Conservation (phyloP, 2,329 filamentous ascomycete species). For the Gaeumannomyces sp. region DNA sequence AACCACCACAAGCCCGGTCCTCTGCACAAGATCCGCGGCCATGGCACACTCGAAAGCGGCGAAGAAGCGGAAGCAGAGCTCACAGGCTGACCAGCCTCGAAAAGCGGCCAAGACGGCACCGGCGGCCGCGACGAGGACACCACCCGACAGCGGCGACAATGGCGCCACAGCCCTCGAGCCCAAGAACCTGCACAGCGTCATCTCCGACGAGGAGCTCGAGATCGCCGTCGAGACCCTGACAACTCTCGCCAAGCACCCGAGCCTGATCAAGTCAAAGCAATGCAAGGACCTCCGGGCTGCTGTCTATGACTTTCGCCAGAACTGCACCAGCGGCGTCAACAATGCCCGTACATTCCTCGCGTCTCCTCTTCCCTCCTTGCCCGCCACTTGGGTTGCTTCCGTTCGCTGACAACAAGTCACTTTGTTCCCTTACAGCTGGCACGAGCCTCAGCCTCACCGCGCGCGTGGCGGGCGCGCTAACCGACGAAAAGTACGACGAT, state of each 20-base stretch:
- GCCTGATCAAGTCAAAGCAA: constrained; percentile 59
- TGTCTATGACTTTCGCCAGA: constrained; percentile 63
- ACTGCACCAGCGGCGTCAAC: constrained; percentile 61
- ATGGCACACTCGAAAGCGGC: background rate
- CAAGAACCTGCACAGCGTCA: constrained; percentile 43
- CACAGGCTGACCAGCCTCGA: constrained; percentile 22
- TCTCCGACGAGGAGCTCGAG: constrained; percentile 61
- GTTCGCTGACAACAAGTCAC: background rate
- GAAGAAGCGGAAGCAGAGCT: background rate
- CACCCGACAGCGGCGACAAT: constrained; percentile 1
- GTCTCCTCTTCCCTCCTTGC: background rate
- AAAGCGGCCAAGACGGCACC: constrained; percentile 33
- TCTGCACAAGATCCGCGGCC: background rate
- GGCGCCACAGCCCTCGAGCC: background rate
- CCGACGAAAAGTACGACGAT: constrained; percentile 60
- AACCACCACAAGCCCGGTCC: background rate
- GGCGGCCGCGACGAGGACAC: constrained; percentile 18
- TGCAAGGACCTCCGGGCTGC: constrained; percentile 62
- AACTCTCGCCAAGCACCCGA: constrained; percentile 51
- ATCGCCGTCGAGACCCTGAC: constrained; percentile 59
- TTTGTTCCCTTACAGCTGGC: constrained; percentile 17
- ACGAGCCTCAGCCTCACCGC: constrained; percentile 59
- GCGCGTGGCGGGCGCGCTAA: constrained; percentile 58
- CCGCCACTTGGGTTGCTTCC: background rate
- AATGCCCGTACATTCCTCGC: constrained; percentile 34